Conservation (phyloP, 1,284 basidiomycete genomes). For the Rhodotorula sp. region DNA sequence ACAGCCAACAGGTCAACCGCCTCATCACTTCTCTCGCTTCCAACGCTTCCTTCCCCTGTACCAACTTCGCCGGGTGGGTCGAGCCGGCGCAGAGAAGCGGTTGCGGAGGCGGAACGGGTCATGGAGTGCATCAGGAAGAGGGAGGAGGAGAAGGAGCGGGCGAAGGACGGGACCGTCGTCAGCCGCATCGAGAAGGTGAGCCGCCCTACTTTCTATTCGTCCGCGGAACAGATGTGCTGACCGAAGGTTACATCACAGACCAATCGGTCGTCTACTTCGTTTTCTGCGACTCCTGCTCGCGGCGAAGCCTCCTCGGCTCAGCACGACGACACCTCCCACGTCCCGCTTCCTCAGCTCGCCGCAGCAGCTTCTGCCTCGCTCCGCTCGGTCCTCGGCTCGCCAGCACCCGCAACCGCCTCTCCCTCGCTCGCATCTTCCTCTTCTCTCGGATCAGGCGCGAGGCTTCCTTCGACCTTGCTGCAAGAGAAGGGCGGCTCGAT, state of each 20-base stretch:
- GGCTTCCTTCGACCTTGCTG: neutral
- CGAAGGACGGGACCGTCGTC: neutral
- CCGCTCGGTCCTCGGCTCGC: slow-evolving; percentile 20
- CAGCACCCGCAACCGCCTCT: neutral
- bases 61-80: neutral
- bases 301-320: neutral
- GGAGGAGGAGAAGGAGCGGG: slow-evolving; percentile 8
- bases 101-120: slow-evolving; percentile 36
- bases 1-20: too few species aligned
- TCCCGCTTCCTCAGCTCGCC: slow-evolving; percentile 28
- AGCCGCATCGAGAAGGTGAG: neutral
- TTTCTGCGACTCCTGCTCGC: too few species aligned
- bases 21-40: too few species aligned
- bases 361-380: slow-evolving; percentile 33
- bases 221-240: too few species aligned
- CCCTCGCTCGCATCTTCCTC: neutral
- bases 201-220: neutral
- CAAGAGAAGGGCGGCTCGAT: neutral
- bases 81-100: slow-evolving; percentile 17
- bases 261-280: too few species aligned
- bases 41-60: slow-evolving; percentile 42
- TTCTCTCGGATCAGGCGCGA: neutral
- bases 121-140: slow-evolving; percentile 29
- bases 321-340: neutral
- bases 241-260: too few species aligned